A percentile compares a stretch with the other conserved stretches of the same genome.
These are phyloP conservation scores for Fonsecaea multimorphosa DNA, from an alignment of 2,329 filamentous ascomycete genomes.

Conservation along the genomic window DNA sequence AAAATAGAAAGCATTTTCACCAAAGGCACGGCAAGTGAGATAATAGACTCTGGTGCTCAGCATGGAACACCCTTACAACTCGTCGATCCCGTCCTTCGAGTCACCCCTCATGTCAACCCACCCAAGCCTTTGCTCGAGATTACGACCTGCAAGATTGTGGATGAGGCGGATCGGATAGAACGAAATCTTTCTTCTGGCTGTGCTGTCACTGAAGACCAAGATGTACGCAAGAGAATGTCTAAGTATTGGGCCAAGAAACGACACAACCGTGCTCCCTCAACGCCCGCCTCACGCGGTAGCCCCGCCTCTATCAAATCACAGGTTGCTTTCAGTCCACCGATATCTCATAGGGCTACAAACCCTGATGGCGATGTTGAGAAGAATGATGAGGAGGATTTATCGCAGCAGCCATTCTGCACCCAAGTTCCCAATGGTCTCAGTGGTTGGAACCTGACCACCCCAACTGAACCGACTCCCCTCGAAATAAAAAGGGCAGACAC, in stretches of 20 bases:
- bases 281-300: conserved; percentile 4
- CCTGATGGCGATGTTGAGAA: conserved; percentile 13
- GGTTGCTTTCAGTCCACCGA: conserved; percentile 5
- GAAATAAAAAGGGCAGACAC: background rate
- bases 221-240: conserved; percentile 14
- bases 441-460: background rate
- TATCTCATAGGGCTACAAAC: background rate
- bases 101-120: conserved; percentile 19
- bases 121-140: conserved; percentile 13
- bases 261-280: conserved; percentile 1
- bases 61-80: background rate
- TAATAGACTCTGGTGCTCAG: background rate
- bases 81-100: conserved; percentile 8
- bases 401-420: conserved; percentile 17
- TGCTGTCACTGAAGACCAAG: conserved; percentile 6
- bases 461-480: background rate
- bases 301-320: conserved; percentile 26
- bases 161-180: background rate
- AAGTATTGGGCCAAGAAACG: background rate
- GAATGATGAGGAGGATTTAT: background rate
- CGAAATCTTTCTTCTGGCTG: background rate
- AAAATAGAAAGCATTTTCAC: conserved; percentile 18
- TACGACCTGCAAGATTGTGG: background rate
- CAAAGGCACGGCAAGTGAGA: background rate
- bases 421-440: conserved; percentile 2